A percentile compares a stretch with the other conserved stretches of the same genome.
Evolutionary conservation across 2,329 filamentous ascomycete species (phyloP).

Genomic region (Calonectria pseudoreteaudii): DNA sequence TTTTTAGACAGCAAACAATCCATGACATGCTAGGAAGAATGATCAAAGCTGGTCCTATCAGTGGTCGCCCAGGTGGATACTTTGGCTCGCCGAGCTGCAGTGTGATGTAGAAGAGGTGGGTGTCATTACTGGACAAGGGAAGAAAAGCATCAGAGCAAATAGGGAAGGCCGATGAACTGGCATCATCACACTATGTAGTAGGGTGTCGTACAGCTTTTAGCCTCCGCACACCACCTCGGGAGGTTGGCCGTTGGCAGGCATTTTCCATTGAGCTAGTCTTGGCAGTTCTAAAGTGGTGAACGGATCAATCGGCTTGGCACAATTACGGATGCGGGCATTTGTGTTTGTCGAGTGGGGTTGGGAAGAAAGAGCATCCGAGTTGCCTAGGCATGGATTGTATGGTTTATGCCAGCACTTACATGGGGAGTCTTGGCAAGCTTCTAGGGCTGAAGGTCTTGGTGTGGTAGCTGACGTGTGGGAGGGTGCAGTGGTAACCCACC

Average conservation of each 20-base stretch:
- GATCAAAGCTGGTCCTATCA: not conserved
- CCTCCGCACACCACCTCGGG: not conserved
- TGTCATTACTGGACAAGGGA: not conserved
- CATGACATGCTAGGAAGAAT: slow-evolving; percentile 1
- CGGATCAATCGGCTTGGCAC: not conserved
- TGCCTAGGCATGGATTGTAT: not conserved
- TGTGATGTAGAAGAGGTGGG: not conserved
- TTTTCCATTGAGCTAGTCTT: not conserved
- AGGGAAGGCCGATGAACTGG: slow-evolving; percentile 5
- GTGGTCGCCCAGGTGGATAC: not conserved
- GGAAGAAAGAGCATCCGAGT: not conserved
- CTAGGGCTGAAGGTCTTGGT: slow-evolving; percentile 18
- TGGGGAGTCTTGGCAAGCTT: slow-evolving; percentile 19
- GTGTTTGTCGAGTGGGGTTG: not conserved
- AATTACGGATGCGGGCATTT: not conserved
- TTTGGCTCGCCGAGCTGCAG: not conserved
- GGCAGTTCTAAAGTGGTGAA: not conserved
- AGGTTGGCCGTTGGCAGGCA: not conserved
- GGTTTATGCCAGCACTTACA: slow-evolving; percentile 1
- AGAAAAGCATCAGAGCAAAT: not conserved
- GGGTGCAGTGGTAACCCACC: slow-evolving; percentile 3
- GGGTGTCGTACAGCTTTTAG: not conserved
- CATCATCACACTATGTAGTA: slow-evolving; percentile 12
- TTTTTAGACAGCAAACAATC: slow-evolving; percentile 13
- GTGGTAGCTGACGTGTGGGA: slow-evolving; percentile 2